phyloP scores from a whole-genome alignment of 2,329 filamentous ascomycete species.

The Trichoderma endophyticum region DNA sequence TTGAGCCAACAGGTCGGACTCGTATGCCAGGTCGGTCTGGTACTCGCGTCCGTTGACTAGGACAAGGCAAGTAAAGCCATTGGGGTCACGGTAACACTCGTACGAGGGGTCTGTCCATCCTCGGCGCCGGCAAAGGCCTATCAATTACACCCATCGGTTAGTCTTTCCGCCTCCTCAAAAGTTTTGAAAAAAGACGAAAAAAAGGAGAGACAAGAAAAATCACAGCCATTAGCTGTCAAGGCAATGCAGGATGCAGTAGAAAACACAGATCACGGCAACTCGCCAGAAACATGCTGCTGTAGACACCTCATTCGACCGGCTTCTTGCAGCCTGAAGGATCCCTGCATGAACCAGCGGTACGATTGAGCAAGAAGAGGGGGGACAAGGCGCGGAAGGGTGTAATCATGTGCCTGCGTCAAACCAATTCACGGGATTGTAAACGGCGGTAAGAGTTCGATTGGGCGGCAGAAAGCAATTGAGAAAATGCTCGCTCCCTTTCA shows the following conservation, averaged over 20 bases:
- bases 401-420: background rate
- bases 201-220: background rate
- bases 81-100: conserved; percentile 70
- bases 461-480: background rate
- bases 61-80: conserved; percentile 84
- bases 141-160: conserved; percentile 23
- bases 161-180: background rate
- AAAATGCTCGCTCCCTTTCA: background rate
- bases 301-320: conserved; percentile 31
- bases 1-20: conserved; percentile 76
- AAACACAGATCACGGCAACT: background rate
- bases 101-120: conserved; percentile 91
- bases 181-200: too few relatives aligned
- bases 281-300: conserved; percentile 30
- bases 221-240: background rate
- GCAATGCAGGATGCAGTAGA: background rate
- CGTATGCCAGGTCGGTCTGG: conserved; percentile 82
- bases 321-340: conserved; percentile 9
- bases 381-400: background rate
- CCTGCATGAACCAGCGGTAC: background rate
- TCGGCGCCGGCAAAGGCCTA: conserved; percentile 91
- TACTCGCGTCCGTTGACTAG: conserved; percentile 96
- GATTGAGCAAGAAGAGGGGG: background rate
- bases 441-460: background rate
- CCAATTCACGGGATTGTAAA: background rate